phyloP scores from a whole-genome alignment of 176 grass and related monocot genomes.

The Oryza rufipogon region DNA sequence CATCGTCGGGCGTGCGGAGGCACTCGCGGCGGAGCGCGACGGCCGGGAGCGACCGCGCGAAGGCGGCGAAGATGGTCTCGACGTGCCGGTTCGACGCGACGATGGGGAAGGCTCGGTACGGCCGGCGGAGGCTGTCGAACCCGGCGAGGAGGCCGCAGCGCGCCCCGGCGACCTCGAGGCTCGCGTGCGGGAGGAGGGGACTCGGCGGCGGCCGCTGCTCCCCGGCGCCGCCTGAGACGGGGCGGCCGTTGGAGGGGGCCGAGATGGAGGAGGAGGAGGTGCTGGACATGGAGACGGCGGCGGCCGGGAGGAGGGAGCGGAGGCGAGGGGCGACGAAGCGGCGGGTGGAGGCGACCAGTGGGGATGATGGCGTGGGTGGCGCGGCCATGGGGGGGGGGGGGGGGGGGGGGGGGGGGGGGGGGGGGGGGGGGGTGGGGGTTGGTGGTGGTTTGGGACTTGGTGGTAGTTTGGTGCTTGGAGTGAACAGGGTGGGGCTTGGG shows the following conservation, averaged over 20 bases:
- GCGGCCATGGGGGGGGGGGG: constrained; percentile 23
- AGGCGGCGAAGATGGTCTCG: constrained; percentile 90
- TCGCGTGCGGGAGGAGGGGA: constrained; percentile 40
- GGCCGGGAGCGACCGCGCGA: constrained; percentile 63
- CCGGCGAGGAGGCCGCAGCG: constrained; percentile 58
- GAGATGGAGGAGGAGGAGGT: neutral
- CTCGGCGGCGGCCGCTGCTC: neutral
- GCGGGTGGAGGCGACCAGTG: constrained; percentile 45
- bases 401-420: too few relatives aligned
- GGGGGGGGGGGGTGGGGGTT: neutral
- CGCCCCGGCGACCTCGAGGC: constrained; percentile 73
- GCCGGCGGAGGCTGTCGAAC: constrained; percentile 75
- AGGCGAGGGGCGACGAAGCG: constrained; percentile 55
- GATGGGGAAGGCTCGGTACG: constrained; percentile 73
- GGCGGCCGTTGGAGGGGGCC: neutral
- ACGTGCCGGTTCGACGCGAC: constrained; percentile 76
- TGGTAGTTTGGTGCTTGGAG: neutral
- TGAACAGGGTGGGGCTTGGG: neutral
- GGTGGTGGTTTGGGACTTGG: neutral
- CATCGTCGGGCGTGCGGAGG: constrained; percentile 74
- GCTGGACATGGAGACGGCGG: constrained; percentile 15
- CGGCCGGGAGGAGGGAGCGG: constrained; percentile 20
- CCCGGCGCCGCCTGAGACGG: constrained; percentile 2
- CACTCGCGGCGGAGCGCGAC: constrained; percentile 71
- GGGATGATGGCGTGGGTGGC: constrained; percentile 32